Percentiles rank a stretch among this genome's conserved stretches.
These are phyloP conservation scores for Serendipita sp. DNA, from an alignment of 768 basidiomycete species.

Conservation along the genomic window DNA sequence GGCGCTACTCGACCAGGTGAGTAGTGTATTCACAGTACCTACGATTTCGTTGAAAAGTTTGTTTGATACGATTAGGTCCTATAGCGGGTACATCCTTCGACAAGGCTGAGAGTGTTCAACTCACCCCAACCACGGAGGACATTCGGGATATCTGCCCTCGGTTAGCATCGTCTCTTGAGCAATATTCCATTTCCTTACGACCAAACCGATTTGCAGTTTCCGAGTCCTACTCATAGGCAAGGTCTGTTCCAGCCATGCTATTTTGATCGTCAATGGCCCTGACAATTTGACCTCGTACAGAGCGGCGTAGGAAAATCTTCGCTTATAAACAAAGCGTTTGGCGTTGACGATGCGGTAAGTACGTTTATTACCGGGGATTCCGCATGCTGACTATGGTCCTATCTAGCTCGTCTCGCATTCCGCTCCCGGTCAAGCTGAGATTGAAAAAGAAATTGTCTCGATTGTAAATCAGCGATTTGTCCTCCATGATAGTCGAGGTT, in stretches of 20 bases:
- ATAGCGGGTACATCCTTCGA: too few relatives aligned
- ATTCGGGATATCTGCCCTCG: neutral
- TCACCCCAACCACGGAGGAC: neutral
- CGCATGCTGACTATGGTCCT: neutral
- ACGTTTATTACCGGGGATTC: neutral
- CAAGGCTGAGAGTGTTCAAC: too few relatives aligned
- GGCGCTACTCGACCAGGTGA: too few relatives aligned
- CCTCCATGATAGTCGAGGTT: constrained; percentile 13
- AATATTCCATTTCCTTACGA: neutral
- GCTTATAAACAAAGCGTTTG: neutral
- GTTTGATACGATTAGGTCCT: too few relatives aligned
- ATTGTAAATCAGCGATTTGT: constrained; percentile 10
- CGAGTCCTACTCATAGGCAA: neutral
- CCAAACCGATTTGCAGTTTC: neutral
- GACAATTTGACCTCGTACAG: neutral
- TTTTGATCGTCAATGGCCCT: too few relatives aligned
- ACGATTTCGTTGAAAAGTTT: too few relatives aligned
- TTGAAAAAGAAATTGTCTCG: constrained; percentile 11
- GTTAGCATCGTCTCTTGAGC: neutral
- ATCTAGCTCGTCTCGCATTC: neutral
- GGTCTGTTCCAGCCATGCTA: neutral
- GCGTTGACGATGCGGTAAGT: neutral
- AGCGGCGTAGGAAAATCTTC: neutral
- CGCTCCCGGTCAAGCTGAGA: constrained; percentile 9
- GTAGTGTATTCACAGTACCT: too few relatives aligned